Evolutionary conservation across 768 basidiomycete genomes (phyloP).

Genomic region (Tephrocybe rancida): DNA sequence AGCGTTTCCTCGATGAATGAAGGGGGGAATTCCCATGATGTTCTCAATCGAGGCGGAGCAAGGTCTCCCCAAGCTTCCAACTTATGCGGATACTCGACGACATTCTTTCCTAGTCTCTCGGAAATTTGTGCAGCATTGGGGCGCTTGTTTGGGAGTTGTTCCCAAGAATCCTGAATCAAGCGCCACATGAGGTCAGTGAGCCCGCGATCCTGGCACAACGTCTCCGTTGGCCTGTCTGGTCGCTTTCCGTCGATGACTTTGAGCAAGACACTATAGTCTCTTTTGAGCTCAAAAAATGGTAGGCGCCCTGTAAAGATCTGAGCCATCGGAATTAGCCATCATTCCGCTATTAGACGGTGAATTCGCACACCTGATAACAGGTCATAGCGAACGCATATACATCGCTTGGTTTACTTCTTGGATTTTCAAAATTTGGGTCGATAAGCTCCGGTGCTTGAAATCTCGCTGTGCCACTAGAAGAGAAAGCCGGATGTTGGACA

Average conservation of each 20-base stretch:
- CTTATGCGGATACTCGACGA: not conserved
- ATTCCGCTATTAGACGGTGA: not conserved
- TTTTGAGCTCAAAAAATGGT: constrained; percentile 1
- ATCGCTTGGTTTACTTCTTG: not conserved
- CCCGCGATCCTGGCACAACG: not conserved
- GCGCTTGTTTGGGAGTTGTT: not conserved
- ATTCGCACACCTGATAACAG: not conserved
- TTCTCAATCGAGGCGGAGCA: not conserved
- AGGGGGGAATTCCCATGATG: not conserved
- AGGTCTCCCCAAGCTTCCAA: not conserved
- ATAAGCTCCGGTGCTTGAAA: constrained; percentile 1
- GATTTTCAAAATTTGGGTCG: not conserved
- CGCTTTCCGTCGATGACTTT: constrained; percentile 1
- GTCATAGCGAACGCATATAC: constrained; percentile 1
- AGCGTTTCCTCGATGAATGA: not conserved
- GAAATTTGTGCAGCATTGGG: not conserved
- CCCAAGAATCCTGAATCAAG: constrained; percentile 1
- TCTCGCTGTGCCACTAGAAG: not conserved
- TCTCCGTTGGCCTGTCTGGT: not conserved
- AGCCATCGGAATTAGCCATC: not conserved
- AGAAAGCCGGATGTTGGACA: not conserved
- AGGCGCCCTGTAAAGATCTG: constrained; percentile 3
- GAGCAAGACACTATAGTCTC: not conserved
- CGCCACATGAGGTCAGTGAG: not conserved
- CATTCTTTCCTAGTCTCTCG: not conserved